Evolutionary conservation across 2,329 filamentous ascomycete genomes (phyloP), one percentile per base, ranked within the genome.

Genomic region (Fusarium abutilonis): DNA sequence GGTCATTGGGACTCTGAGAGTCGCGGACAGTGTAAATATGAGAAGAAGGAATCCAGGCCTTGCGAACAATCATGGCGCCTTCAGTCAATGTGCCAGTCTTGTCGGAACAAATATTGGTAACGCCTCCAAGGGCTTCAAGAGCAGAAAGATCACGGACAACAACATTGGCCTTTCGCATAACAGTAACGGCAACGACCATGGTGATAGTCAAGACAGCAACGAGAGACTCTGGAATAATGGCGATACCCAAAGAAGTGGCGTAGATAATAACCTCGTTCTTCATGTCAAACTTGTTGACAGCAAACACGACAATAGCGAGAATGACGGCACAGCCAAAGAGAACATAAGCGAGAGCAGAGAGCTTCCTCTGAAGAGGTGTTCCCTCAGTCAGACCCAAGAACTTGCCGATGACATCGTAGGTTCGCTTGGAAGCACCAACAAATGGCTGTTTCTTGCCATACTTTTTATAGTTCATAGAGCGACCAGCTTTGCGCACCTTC

Each of bases 291-390:
- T 80, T 78, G 69, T 85, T 86, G 47, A 83, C 84, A 0, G 78
- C 83, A 69, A 86, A 86, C 10, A 86, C 84, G 39, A 86, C 80
- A 52, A 86, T 79, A 26, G 83, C 83, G 26, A 86, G 76, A 17
- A 85, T 70, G 10, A 86, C 73, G n/a, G 84, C 91, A 58, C 90
- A 87, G 42, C 83, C 87, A 71, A 94, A 93, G 3, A 95, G 84
- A 8, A 90, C 78, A 53, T 93, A 89, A 10, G 91, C 91, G 57
- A 95, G 82, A 67, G 90, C 90, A 57, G 89, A 89, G 46, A 95
- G 80, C 75, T 91, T 93, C 63, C 88, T 85, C 76, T 93, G 90
- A 44, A 95, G 79, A 4, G 91, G 91, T 3, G 91, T 95, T 28
- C 91, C 91, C 57, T 88, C 82, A 4, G 81, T 83, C 23, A 86